phyloP scores from a whole-genome alignment of 306 rosid species.

The Prunus mume region DNA sequence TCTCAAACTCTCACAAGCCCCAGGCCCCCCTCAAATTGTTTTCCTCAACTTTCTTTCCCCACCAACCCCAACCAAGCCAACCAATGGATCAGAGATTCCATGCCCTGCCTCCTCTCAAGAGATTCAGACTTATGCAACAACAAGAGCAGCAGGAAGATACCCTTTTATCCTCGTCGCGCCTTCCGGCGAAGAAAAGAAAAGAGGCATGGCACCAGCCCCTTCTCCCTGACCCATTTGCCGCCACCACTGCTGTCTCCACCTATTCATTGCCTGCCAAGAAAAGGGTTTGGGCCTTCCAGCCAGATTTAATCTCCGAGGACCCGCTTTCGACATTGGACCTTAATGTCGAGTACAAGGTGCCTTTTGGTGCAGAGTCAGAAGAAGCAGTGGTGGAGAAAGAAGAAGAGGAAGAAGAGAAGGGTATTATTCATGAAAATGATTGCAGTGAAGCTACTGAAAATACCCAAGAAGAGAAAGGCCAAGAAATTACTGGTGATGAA shows the following conservation, averaged over 20 bases:
- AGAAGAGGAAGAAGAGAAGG: background rate
- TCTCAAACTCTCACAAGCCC: background rate
- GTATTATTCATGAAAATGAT: background rate
- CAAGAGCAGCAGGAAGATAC: constrained; percentile 4
- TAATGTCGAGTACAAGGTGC: constrained; percentile 50
- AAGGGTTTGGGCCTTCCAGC: constrained; percentile 58
- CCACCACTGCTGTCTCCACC: constrained; percentile 13
- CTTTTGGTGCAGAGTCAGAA: background rate
- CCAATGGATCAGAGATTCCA: constrained; percentile 48
- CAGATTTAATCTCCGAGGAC: constrained; percentile 19
- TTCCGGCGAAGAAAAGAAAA: constrained; percentile 76
- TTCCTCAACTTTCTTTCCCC: background rate
- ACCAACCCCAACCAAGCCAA: background rate
- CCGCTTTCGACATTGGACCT: constrained; percentile 41
- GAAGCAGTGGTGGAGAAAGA: background rate
- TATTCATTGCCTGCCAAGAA: constrained; percentile 72
- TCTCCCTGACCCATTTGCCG: constrained; percentile 1
- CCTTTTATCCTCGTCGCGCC: background rate
- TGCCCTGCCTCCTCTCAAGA: constrained; percentile 66
- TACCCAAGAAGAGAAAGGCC: background rate
- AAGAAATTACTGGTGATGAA: background rate
- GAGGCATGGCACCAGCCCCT: constrained; percentile 37
- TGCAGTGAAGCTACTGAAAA: constrained; percentile 3
- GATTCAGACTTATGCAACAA: constrained; percentile 57
- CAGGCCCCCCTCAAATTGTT: background rate